Base-by-base conservation (phyloP, 768 basidiomycete species). In the Auriculariales sp. region DNA sequence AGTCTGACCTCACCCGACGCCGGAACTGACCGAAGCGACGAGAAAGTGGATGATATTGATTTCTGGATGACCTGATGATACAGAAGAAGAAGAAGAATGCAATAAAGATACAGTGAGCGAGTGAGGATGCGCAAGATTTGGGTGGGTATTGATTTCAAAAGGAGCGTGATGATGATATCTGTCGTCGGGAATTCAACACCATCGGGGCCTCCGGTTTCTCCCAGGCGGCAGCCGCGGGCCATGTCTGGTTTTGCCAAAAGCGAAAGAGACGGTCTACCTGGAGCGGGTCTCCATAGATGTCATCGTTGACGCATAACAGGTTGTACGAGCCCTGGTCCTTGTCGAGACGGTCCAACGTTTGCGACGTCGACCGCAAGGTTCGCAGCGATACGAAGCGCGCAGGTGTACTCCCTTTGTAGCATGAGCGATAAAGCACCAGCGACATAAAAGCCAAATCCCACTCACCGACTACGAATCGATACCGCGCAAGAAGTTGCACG, bases 261-360 rank as follows among this genome's bases (percentile, higher is more conserved):
- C 52, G 52, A 19, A 55, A 49, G 36, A 53, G 14, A 12, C 3
- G 10, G 35, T 55, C 54, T 12, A 47, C 49, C 19, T 42, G 24
- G 2, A 36, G 6, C 28, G 47, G 49, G 9, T 25, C 9, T 5
- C 48, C 28, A 24, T n/a, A 25, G 15, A 55, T 52, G 46, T 55
- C 47, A 30, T 55, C 54, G 33, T 55, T 55, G 30, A 55, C 30
- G 32, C 52, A 53, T 22, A 55, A 30, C n/a, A 55, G 52, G 15
- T 36, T 49, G 47, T 49, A 39, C 47, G 30, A 31, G 39, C 19
- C 22, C 39, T 19, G 22, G 22, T 44, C 39, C 15, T 10, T 12
- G 3, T 50, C 28, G 4, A 50, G 36, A 22, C 45, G 42, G 25
- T n/a, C 28, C n/a, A 51, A 25, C 11, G 19, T 24, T 14, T 46